A percentile compares a stretch with the other conserved stretches of the same genome.
phyloP scores from a whole-genome alignment of 371 early-diverging fungal species.

The Conidiobolus coronatus region DNA sequence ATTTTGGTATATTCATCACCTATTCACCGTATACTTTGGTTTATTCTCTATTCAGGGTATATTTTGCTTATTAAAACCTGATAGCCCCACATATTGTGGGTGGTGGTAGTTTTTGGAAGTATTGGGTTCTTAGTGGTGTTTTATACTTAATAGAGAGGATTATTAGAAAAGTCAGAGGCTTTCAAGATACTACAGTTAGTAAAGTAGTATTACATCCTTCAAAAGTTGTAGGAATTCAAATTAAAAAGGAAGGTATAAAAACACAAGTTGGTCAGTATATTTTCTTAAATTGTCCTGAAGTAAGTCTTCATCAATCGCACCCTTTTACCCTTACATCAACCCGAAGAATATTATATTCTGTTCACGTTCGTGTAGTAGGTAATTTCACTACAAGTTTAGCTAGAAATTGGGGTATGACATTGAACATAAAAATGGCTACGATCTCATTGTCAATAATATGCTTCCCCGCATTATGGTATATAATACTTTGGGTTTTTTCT shows the following conservation, averaged over 20 bases:
- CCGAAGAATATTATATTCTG: constrained; percentile 49
- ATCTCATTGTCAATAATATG: constrained; percentile 2
- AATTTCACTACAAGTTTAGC: constrained; percentile 59
- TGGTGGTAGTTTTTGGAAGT: constrained; percentile 59
- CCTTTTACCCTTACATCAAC: constrained; percentile 73
- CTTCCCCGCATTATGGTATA: constrained; percentile 51
- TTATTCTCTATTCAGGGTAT: constrained; percentile 60
- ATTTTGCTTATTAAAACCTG: constrained; percentile 59
- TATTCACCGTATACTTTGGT: constrained; percentile 58
- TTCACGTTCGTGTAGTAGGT: constrained; percentile 60
- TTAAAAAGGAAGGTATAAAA: constrained; percentile 27
- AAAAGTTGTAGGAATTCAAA: constrained; percentile 41
- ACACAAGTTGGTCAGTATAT: constrained; percentile 46
- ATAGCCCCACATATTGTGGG: constrained; percentile 35
- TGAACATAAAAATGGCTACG: constrained; percentile 15
- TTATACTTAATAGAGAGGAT: constrained; percentile 47
- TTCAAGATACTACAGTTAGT: constrained; percentile 32
- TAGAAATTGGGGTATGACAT: constrained; percentile 31
- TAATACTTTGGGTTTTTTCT: constrained; percentile 49
- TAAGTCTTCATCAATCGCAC: constrained; percentile 48
- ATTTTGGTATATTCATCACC: constrained; percentile 71
- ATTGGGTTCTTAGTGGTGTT: constrained; percentile 37
- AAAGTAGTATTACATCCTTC: constrained; percentile 38
- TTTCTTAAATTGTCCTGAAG: constrained; percentile 34
- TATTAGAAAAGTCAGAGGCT: constrained; percentile 41